These are phyloP conservation scores for Trametes maxima DNA, from an alignment of 768 basidiomycete genomes.

Conservation along the genomic window DNA sequence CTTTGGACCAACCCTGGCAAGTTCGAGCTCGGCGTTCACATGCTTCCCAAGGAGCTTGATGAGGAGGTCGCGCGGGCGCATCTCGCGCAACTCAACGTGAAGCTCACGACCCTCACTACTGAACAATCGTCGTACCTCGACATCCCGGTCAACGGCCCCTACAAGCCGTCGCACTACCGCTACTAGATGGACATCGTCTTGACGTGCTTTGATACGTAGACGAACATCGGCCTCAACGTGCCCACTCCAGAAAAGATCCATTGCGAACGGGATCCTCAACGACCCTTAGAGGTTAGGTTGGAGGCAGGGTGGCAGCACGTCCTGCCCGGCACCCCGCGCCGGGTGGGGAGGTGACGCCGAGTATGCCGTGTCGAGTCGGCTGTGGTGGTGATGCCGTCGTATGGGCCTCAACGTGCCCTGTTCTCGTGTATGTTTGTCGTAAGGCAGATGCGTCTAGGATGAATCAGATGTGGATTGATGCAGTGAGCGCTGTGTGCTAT, in stretches of 20 bases:
- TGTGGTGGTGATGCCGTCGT: conserved; percentile 11
- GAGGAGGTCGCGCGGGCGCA: conserved; percentile 99
- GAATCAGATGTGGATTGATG: neutral
- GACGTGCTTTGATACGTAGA: conserved; percentile 18
- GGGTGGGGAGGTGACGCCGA: conserved; percentile 12
- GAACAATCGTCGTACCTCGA: conserved; percentile 91
- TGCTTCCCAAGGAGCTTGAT: conserved; percentile 97
- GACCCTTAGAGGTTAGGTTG: conserved; percentile 28
- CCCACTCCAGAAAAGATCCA: conserved; percentile 35
- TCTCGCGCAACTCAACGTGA: conserved; percentile 88
- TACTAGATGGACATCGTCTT: conserved; percentile 41
- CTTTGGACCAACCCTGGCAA: conserved; percentile 92
- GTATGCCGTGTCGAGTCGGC: conserved; percentile 8
- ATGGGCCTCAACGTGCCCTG: conserved; percentile 34
- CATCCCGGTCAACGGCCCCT: conserved; percentile 80
- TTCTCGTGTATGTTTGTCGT: conserved; percentile 12
- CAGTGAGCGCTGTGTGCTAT: neutral
- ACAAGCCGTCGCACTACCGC: conserved; percentile 75
- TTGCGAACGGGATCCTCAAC: conserved; percentile 36
- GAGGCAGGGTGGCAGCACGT: conserved; percentile 24
- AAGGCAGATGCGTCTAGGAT: conserved; percentile 4
- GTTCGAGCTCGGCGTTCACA: conserved; percentile 97
- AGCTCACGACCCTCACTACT: conserved; percentile 74
- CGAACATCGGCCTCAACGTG: conserved; percentile 58
- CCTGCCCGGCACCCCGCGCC: conserved; percentile 12